A percentile compares a stretch with the other conserved stretches of the same genome.
phyloP scores from a whole-genome alignment of 75 land plant species.

The Picea sitchensis region DNA sequence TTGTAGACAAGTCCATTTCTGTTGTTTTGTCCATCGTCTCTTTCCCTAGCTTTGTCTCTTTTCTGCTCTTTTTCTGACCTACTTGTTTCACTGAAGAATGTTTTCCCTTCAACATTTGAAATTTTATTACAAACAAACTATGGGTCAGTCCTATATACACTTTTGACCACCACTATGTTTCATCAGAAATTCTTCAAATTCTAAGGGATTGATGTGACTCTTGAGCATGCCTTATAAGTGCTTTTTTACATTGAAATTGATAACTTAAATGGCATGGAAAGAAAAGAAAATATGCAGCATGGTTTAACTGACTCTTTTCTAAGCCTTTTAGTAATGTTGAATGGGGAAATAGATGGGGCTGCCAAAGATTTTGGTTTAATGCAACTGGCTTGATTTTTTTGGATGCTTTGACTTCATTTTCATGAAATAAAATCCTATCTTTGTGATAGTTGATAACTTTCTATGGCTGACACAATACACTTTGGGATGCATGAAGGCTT shows the following conservation, averaged over 20 bases:
- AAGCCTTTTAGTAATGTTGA: too few relatives aligned
- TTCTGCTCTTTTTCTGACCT: too few relatives aligned
- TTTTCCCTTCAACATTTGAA: neutral
- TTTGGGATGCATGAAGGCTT: conserved; percentile 41
- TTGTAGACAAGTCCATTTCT: neutral
- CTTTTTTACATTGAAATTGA: too few relatives aligned
- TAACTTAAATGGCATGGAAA: too few relatives aligned
- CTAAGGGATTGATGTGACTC: neutral
- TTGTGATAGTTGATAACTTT: too few relatives aligned
- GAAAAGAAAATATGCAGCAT: too few relatives aligned
- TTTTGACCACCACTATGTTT: neutral
- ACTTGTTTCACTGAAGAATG: neutral
- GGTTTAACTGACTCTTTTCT: too few relatives aligned
- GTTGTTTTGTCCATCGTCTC: neutral
- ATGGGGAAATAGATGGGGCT: too few relatives aligned
- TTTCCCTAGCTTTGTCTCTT: neutral
- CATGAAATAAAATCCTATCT: too few relatives aligned
- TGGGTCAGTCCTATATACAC: neutral
- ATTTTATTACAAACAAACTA: neutral
- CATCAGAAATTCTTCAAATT: neutral
- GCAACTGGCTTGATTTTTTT: neutral
- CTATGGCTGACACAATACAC: neutral
- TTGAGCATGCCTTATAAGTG: neutral
- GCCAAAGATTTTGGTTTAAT: too few relatives aligned
- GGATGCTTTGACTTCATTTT: too few relatives aligned